Conservation (phyloP, 208 protist genomes). For the Leishmania turanica region DNA sequence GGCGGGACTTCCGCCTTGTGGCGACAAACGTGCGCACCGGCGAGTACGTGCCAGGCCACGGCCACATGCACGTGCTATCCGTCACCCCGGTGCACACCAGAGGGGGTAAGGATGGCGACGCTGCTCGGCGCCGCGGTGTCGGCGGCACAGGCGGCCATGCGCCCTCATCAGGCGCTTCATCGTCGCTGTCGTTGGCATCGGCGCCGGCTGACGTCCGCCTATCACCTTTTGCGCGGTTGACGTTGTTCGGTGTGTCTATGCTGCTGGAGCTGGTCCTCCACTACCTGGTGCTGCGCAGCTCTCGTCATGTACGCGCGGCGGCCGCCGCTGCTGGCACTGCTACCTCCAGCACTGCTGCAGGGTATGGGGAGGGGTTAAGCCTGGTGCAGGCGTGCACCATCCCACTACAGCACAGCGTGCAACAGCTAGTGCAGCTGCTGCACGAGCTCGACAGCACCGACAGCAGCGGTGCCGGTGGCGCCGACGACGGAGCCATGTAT, state of each 20-base stretch:
- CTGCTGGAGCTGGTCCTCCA: conserved; percentile 32
- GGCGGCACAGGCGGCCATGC: neutral
- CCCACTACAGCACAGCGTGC: conserved; percentile 34
- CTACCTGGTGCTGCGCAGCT: conserved; percentile 33
- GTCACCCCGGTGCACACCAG: conserved; percentile 14
- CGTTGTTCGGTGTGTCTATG: conserved; percentile 31
- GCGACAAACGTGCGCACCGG: conserved; percentile 24
- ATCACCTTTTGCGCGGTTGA: conserved; percentile 28
- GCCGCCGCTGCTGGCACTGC: neutral
- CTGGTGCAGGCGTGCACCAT: conserved; percentile 27
- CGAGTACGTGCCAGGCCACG: conserved; percentile 21
- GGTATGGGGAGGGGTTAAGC: neutral
- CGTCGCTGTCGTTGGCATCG: neutral
- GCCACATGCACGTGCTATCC: conserved; percentile 33
- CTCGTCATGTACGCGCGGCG: conserved; percentile 8
- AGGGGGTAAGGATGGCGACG: neutral
- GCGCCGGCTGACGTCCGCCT: conserved; percentile 33
- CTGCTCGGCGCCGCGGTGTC: neutral
- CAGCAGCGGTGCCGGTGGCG: neutral
- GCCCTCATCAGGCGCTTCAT: neutral
- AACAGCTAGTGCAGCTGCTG: conserved; percentile 40
- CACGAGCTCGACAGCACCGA: conserved; percentile 16
- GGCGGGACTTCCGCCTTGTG: conserved; percentile 28
- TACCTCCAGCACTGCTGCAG: neutral
- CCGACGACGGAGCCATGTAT: conserved; percentile 14